Conservation (phyloP, 1,284 basidiomycete genomes). For the Sanghuangporus weigelae region DNA sequence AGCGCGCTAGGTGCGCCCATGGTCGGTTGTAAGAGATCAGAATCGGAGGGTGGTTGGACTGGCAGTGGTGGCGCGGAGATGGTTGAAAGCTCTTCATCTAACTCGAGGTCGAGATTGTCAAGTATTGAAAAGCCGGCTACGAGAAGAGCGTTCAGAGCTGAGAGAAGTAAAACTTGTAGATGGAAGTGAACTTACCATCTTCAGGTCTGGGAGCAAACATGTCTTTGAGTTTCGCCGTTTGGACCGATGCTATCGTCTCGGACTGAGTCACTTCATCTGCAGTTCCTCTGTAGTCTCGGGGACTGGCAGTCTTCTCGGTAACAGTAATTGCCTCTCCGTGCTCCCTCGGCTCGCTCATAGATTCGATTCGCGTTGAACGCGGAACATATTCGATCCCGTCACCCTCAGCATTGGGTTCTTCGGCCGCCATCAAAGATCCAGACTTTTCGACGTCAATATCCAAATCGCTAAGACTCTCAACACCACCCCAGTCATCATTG, state of each 20-base stretch:
- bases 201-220: constrained; percentile 64
- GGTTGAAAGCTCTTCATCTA: constrained; percentile 43
- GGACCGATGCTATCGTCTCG: constrained; percentile 18
- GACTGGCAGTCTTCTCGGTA: constrained; percentile 8
- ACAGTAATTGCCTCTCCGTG: neutral
- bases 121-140: constrained; percentile 61
- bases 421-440: neutral
- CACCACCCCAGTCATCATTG: constrained; percentile 47
- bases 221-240: constrained; percentile 48
- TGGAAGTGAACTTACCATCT: constrained; percentile 42
- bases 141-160: neutral
- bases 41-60: constrained; percentile 11
- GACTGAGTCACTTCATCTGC: constrained; percentile 19
- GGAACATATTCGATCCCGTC: constrained; percentile 12
- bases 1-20: constrained; percentile 2
- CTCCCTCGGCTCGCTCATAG: constrained; percentile 13
- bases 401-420: neutral
- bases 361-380: neutral
- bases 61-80: constrained; percentile 14
- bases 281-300: neutral
- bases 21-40: constrained; percentile 14
- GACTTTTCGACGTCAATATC: constrained; percentile 37
- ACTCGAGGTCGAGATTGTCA: constrained; percentile 57
- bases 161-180: constrained; percentile 19
- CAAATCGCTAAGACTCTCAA: constrained; percentile 43